phyloP scores from a whole-genome alignment of 2,329 filamentous ascomycete genomes.

The Huntiella bhutanensis region DNA sequence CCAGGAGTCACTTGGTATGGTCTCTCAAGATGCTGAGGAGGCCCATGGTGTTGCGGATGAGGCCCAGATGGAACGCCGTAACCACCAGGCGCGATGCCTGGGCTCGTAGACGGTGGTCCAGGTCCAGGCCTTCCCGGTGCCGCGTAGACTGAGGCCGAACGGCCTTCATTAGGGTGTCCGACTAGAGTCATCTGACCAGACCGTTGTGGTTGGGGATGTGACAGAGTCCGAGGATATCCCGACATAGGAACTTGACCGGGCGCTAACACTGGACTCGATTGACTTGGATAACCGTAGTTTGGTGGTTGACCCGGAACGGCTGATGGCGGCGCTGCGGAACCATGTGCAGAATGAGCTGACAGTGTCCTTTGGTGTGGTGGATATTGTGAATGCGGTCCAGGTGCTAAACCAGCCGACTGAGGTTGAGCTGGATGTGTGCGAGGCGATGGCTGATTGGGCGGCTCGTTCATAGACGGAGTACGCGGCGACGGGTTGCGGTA shows the following conservation, averaged over 20 bases:
- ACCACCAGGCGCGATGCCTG: not conserved
- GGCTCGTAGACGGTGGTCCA: slow-evolving; percentile 1
- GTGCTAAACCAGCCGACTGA: not conserved
- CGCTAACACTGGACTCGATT: slow-evolving; percentile 32
- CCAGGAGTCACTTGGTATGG: no score
- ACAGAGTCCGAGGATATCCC: slow-evolving; percentile 23
- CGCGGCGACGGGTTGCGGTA: slow-evolving; percentile 6
- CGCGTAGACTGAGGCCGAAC: slow-evolving; percentile 5
- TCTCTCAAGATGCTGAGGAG: no score
- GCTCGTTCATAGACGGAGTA: not conserved
- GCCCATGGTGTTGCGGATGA: not conserved
- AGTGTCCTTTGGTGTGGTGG: slow-evolving; percentile 30
- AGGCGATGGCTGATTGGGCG: slow-evolving; percentile 8
- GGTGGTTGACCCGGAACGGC: slow-evolving; percentile 35
- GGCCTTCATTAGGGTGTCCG: slow-evolving; percentile 2
- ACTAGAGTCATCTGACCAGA: slow-evolving; percentile 29
- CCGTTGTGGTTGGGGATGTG: slow-evolving; percentile 23
- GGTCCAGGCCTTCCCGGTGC: slow-evolving; percentile 1
- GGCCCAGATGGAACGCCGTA: not conserved
- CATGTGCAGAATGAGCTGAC: slow-evolving; percentile 32
- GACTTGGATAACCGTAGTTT: slow-evolving; percentile 21
- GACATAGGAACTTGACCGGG: slow-evolving; percentile 22
- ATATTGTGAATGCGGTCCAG: slow-evolving; percentile 9
- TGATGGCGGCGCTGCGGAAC: slow-evolving; percentile 37
- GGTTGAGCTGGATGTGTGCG: not conserved